Evolutionary conservation across 192 early-diverging fungal species (phyloP).

Genomic region (Entomortierella beljakovae): DNA sequence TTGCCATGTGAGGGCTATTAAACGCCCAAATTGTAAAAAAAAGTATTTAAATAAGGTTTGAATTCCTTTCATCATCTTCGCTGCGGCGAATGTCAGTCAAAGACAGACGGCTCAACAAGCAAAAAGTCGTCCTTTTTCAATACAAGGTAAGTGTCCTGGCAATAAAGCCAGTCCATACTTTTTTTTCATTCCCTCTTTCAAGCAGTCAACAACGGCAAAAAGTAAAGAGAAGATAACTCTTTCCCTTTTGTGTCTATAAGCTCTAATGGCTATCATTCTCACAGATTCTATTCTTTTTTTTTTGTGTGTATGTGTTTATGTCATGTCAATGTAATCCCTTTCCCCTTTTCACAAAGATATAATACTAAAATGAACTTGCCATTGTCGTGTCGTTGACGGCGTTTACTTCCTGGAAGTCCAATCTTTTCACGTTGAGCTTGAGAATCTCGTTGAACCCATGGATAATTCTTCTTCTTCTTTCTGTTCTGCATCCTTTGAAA

Average conservation of each 20-base stretch:
- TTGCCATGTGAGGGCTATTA: slow-evolving; percentile 14
- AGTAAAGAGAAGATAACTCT: not conserved
- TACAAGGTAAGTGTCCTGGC: not conserved
- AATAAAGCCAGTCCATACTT: not conserved
- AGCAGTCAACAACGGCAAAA: slow-evolving; percentile 23
- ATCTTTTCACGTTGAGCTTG: slow-evolving; percentile 51
- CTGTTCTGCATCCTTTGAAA: slow-evolving; percentile 29
- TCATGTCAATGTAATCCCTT: not conserved
- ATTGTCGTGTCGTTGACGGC: slow-evolving; percentile 64
- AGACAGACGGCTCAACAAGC: not conserved
- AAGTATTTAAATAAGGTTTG: too few relatives aligned
- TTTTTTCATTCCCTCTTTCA: not conserved
- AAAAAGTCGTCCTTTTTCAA: not conserved
- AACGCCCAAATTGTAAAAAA: too few relatives aligned
- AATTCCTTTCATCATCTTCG: not conserved
- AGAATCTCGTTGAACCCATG: slow-evolving; percentile 55
- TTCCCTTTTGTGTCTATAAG: slow-evolving; percentile 24
- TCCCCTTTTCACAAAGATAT: not conserved
- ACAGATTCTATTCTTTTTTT: not conserved
- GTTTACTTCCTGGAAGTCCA: slow-evolving; percentile 61
- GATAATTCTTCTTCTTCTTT: slow-evolving; percentile 52
- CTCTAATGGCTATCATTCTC: slow-evolving; percentile 6
- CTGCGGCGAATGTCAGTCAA: not conserved
- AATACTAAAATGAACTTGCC: slow-evolving; percentile 55
- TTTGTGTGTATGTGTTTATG: too few relatives aligned